These are phyloP conservation scores for Hordeum marinum DNA, from an alignment of 176 grass and related monocot species.

Conservation along the genomic window DNA sequence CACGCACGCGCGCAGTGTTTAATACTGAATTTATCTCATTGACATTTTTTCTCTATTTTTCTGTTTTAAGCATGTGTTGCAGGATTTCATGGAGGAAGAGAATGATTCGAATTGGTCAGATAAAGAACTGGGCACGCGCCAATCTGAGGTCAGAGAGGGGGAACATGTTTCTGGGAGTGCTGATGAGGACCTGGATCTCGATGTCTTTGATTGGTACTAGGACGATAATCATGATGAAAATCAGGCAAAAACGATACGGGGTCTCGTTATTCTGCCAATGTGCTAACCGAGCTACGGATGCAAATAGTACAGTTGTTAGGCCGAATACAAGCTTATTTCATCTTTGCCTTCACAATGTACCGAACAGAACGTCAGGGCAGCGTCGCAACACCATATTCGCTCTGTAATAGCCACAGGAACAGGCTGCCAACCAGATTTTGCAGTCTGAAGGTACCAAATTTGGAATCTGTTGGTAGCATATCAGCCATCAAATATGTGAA, in stretches of 20 bases:
- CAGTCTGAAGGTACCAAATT: not conserved
- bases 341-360: not conserved
- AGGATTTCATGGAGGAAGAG: conserved; percentile 9
- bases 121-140: not conserved
- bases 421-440: not conserved
- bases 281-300: not conserved
- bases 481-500: not conserved
- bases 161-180: conserved; percentile 12
- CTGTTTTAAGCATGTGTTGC: conserved; percentile 4
- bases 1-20: not conserved
- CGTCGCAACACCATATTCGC: too few relatives aligned
- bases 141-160: not conserved
- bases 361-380: too few relatives aligned
- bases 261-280: not conserved
- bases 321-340: not conserved
- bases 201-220: conserved; percentile 51
- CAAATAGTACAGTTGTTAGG: not conserved
- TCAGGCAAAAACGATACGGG: not conserved
- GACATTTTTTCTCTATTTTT: not conserved
- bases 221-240: not conserved
- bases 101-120: conserved; percentile 14
- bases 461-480: not conserved
- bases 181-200: conserved; percentile 29
- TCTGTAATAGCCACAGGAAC: too few relatives aligned
- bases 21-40: not conserved